Evolutionary conservation across 2,329 filamentous ascomycete species (phyloP), one percentile per base, ranked within the genome.

Genomic region (Exophiala xenobiotica): DNA sequence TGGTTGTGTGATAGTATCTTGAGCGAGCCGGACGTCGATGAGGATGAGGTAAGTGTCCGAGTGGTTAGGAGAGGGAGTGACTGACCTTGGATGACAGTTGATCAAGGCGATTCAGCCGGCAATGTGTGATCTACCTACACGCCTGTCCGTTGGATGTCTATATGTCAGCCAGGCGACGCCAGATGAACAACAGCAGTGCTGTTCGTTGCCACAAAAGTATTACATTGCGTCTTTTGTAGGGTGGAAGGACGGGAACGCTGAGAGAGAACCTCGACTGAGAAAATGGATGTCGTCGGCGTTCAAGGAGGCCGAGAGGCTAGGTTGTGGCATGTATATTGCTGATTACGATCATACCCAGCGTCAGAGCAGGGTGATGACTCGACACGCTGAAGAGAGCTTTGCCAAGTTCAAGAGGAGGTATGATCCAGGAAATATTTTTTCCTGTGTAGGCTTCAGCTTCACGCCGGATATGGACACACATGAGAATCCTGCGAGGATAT

Each of bases 111-210:
- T 47, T 19, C 18, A 23, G 18, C 31, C 16, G 5, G 31, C 31
- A 24, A 39, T 47, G 44, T 19, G 18, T 12, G 24, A 47, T 39
- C 44, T 47, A 18, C 44, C 44, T 3, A 47, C 44, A 20, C 44
- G 44, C 16, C n/a, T 18, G 7, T 47, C 44, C 4, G 31, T 39
- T 7, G 44, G 31, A 5, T 23, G 20, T 16, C 14, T 47, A 12
- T 47, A 19, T 31, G 22, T 20, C 35, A 19, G 18, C 12, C 19
- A 23, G 12, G 18, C 31, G 11, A 38, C 31, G 9, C 18, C 44
- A 24, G 18, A 47, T 19, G 44, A 47, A 14, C 38, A 18, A 18
- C 29, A 47, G 5, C 31, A 37, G 2, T 26, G 18, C 6, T 38
- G 31, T 16, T 20, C 19, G 6, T 39, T 47, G 14, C 44, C 44